phyloP scores from a whole-genome alignment of 1,284 basidiomycete genomes.

The Thelephora terrestris region DNA sequence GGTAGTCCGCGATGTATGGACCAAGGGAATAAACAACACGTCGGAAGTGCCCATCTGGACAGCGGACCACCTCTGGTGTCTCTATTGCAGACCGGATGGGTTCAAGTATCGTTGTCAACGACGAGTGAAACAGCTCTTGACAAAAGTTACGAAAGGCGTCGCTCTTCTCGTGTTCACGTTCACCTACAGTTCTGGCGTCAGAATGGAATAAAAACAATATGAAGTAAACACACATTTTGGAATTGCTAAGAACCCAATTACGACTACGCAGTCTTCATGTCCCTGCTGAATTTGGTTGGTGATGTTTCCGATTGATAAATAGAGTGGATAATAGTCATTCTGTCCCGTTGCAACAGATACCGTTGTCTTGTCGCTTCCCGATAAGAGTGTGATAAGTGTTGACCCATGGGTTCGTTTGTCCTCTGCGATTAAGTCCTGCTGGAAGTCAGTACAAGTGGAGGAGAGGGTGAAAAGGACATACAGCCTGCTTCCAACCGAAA shows the following conservation, averaged over 20 bases:
- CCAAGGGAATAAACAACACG: slow-evolving; percentile 14
- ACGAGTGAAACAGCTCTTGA: slow-evolving; percentile 15
- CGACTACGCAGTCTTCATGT: background rate
- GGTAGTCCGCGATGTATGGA: slow-evolving; percentile 23
- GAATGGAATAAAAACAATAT: background rate
- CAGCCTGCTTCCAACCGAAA: slow-evolving; percentile 8
- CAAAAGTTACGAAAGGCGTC: slow-evolving; percentile 11
- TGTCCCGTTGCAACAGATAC: background rate
- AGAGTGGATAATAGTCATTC: slow-evolving; percentile 11
- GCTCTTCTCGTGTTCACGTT: background rate
- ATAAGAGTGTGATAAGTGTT: background rate
- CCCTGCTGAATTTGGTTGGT: background rate
- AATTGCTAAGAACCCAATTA: background rate
- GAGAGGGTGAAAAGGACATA: background rate
- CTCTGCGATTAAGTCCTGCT: background rate
- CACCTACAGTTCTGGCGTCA: background rate
- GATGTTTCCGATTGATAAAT: slow-evolving; percentile 16
- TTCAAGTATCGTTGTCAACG: slow-evolving; percentile 10
- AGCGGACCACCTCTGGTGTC: slow-evolving; percentile 13
- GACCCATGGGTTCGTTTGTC: background rate
- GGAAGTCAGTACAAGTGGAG: background rate
- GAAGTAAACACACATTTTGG: background rate
- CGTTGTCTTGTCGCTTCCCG: background rate
- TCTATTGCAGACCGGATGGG: slow-evolving; percentile 12
- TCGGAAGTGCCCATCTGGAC: slow-evolving; percentile 13